Evolutionary conservation across 768 basidiomycete genomes (phyloP), one percentile per base, ranked within the genome.

Genomic region (Amanita inopinata): DNA sequence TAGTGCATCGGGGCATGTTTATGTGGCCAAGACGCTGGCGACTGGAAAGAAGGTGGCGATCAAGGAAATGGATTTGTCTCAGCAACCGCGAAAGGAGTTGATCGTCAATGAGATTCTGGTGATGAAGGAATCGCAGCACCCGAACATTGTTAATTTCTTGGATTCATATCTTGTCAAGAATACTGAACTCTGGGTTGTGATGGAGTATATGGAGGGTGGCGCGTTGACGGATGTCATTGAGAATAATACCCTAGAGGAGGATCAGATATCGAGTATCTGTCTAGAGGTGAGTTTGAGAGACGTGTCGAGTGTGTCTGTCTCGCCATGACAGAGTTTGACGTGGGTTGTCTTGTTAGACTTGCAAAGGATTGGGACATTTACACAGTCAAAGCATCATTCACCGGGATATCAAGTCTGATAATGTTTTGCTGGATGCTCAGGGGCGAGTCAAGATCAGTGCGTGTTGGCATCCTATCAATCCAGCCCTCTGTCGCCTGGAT

Each of bases 141-240:
- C 91, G 22, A 97, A 96, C 55, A 93, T 97, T 45, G 92, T 97
- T 68, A 94, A 94, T 63, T 97, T 89, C 64, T 63, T 94, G 31
- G 87, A 94, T 4, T 78, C 87, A 17, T 96, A 92, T 61, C 74
- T 97, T 33, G 78, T 96, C 40, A 85, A 84, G 63, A 82, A 70
- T 58, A 83, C 73, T 40, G 91, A 94, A 56, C 75, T 96, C 17
- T 97, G 92, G 92, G 91, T 96, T 33, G 91, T 94, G 46, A 97
- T 94, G 92, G 92, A 97, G 65, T 94, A 88, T 57, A 97, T 97
- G 92, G 92, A 97, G 62, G 92, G 92, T 40, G 93, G 96, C 30
- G 92, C 94, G 12, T 67, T 99, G 54, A 97, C 92, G 18, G 94
- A 98, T 62, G 84, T 99, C 33, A 97, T 99, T 53, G 94, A 97